These are phyloP conservation scores for Thelonectria olida DNA, from an alignment of 2,329 filamentous ascomycete species.

Conservation along the genomic window DNA sequence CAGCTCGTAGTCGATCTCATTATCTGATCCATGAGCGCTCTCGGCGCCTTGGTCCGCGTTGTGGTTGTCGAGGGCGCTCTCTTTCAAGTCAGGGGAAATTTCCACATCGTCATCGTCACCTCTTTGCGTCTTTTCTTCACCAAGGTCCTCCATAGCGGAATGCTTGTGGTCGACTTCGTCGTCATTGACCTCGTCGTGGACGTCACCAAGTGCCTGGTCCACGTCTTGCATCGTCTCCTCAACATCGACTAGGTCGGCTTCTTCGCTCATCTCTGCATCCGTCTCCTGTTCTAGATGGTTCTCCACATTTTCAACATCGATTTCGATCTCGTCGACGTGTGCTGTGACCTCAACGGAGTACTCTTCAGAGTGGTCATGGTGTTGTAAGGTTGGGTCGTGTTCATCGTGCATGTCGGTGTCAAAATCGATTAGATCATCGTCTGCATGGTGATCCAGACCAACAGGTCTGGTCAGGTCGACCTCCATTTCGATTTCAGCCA, in stretches of 20 bases:
- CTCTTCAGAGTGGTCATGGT: background rate
- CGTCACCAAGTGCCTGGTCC: slow-evolving; percentile 17
- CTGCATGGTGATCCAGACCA: slow-evolving; percentile 33
- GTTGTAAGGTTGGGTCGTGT: slow-evolving; percentile 22
- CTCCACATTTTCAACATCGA: slow-evolving; percentile 31
- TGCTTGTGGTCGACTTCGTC: slow-evolving; percentile 17
- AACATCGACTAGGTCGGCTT: slow-evolving; percentile 29
- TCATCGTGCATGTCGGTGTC: slow-evolving; percentile 46
- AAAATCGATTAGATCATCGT: slow-evolving; percentile 51
- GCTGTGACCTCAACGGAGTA: slow-evolving; percentile 13
- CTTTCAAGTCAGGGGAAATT: slow-evolving; percentile 12
- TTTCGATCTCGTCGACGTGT: slow-evolving; percentile 29
- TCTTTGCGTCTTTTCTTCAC: slow-evolving; percentile 3
- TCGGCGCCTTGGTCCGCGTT: slow-evolving; percentile 10
- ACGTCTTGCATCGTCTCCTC: slow-evolving; percentile 19
- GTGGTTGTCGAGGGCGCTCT: background rate
- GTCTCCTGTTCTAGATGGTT: slow-evolving; percentile 28
- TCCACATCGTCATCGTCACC: slow-evolving; percentile 11
- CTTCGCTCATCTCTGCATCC: slow-evolving; percentile 32
- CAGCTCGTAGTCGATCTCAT: slow-evolving; percentile 45
- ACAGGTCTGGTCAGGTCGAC: slow-evolving; percentile 41
- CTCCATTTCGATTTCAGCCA: slow-evolving; percentile 46
- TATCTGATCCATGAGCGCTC: slow-evolving; percentile 26
- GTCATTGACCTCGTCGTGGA: slow-evolving; percentile 10
- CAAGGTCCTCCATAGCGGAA: slow-evolving; percentile 20